phyloP scores from a whole-genome alignment of 2,329 filamentous ascomycete species.

The Alternaria arborescens region DNA sequence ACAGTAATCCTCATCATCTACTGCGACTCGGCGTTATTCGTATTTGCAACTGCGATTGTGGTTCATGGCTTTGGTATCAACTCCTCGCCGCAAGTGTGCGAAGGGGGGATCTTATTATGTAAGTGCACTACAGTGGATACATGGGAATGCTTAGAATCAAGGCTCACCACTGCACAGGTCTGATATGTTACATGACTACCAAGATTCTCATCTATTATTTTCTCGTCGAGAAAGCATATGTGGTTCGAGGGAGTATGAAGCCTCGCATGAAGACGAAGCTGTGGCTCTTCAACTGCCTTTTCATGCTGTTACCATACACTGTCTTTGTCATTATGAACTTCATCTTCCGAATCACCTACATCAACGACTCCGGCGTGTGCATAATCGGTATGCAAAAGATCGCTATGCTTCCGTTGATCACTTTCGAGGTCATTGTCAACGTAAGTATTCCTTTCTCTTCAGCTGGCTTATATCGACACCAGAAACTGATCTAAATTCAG shows the following conservation, averaged over 20 bases:
- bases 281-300: constrained; percentile 69
- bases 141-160: neutral
- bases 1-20: constrained; percentile 69
- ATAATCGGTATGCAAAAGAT: constrained; percentile 68
- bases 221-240: constrained; percentile 70
- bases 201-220: constrained; percentile 74
- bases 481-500: constrained; percentile 30
- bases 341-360: constrained; percentile 66
- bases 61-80: constrained; percentile 67
- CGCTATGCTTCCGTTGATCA: constrained; percentile 69
- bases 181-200: constrained; percentile 69
- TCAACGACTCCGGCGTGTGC: constrained; percentile 63
- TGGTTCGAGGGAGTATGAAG: constrained; percentile 64
- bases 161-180: constrained; percentile 31
- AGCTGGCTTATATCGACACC: constrained; percentile 3
- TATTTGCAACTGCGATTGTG: constrained; percentile 65
- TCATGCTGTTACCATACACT: constrained; percentile 57
- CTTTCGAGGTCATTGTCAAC: constrained; percentile 68
- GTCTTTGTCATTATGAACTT: constrained; percentile 67
- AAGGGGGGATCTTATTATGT: constrained; percentile 68
- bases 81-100: constrained; percentile 60
- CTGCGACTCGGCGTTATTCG: constrained; percentile 67
- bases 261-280: constrained; percentile 64
- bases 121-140: neutral
- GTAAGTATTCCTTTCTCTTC: constrained; percentile 38